Conservation (phyloP, 345 rosid species). For the Jatropha curcas region DNA sequence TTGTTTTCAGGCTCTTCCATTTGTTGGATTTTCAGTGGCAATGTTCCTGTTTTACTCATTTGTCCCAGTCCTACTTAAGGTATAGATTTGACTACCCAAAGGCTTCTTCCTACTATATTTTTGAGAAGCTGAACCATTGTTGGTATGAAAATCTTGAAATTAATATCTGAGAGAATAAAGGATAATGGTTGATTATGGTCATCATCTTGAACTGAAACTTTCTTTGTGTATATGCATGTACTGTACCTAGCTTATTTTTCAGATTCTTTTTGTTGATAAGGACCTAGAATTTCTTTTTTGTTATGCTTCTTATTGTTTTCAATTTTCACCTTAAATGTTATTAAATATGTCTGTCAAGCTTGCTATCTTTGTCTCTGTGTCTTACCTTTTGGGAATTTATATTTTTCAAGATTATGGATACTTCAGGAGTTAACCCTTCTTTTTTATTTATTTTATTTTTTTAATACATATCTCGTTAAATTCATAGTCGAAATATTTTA, state of each 20-base stretch:
- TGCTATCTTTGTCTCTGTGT: background rate
- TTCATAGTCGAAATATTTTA: background rate
- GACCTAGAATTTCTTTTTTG: background rate
- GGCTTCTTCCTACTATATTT: background rate
- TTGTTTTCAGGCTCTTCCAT: slow-evolving; percentile 68
- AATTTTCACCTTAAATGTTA: background rate
- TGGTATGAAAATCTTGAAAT: too few species aligned
- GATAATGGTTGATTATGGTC: too few species aligned
- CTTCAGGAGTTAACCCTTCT: background rate
- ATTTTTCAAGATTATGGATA: background rate
- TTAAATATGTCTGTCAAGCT: background rate
- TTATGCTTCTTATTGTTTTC: background rate
- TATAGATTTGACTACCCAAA: slow-evolving; percentile 28
- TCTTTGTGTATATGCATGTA: background rate
- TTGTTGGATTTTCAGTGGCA: slow-evolving; percentile 56
- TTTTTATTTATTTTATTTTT: too few species aligned
- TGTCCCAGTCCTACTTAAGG: slow-evolving; percentile 82
- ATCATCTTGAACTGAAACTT: too few species aligned
- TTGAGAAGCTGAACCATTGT: slow-evolving; percentile 2
- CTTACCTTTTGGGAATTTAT: background rate
- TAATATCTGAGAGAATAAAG: too few species aligned
- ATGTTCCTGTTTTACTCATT: slow-evolving; percentile 81
- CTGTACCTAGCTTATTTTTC: background rate
- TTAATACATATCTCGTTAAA: too few species aligned
- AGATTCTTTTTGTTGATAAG: background rate